phyloP scores from a whole-genome alignment of 2,329 filamentous ascomycete genomes.

The Fusarium temperatum region DNA sequence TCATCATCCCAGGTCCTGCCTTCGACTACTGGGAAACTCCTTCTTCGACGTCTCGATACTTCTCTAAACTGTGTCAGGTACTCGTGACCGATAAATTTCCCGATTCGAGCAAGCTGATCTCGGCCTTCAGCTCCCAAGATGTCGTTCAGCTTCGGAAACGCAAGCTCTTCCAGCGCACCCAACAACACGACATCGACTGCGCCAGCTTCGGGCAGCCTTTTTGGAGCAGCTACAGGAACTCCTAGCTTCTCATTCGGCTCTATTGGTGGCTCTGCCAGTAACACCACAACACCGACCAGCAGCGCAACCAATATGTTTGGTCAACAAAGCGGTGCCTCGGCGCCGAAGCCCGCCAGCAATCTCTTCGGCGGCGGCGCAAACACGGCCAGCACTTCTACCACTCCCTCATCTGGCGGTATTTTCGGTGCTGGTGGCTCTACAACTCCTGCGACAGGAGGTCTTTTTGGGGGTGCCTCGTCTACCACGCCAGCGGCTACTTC shows the following conservation, averaged over 20 bases:
- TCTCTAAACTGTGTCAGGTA: not conserved
- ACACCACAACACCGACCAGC: conserved; percentile 43
- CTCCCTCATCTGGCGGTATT: conserved; percentile 25
- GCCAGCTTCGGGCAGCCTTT: conserved; percentile 53
- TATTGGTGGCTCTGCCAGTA: conserved; percentile 36
- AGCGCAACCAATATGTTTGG: conserved; percentile 46
- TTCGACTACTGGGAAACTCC: not conserved
- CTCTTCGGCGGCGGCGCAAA: conserved; percentile 40
- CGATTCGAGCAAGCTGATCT: conserved; percentile 34
- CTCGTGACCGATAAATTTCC: conserved; percentile 19
- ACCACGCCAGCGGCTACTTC: conserved; percentile 43
- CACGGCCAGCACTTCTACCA: conserved; percentile 33
- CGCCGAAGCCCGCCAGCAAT: conserved; percentile 41
- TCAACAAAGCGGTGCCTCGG: conserved; percentile 41
- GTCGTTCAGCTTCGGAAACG: conserved; percentile 52
- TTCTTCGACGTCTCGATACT: conserved; percentile 5
- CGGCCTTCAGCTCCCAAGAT: conserved; percentile 42
- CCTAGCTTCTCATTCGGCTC: conserved; percentile 55
- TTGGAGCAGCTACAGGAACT: conserved; percentile 48
- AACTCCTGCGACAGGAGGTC: conserved; percentile 29
- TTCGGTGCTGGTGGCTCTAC: conserved; percentile 43
- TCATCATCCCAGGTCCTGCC: conserved; percentile 9
- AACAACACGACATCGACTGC: conserved; percentile 49
- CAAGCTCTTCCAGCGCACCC: conserved; percentile 47
- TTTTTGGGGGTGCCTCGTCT: conserved; percentile 38